Base-by-base conservation (phyloP, 345 rosid genomes). In the Anastatica hierochuntica region DNA sequence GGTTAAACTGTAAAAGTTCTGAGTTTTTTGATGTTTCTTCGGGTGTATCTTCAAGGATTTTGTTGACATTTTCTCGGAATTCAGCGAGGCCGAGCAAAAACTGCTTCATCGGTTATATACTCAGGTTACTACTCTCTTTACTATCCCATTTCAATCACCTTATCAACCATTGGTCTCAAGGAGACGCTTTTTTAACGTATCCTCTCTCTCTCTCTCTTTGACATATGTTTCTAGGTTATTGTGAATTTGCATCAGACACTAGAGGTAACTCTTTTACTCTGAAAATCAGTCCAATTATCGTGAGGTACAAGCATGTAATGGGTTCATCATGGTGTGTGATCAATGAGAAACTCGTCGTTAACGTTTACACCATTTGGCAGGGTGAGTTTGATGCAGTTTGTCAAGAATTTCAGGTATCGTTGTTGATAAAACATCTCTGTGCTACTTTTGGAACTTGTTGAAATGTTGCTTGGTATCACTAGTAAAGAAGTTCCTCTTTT, bases 371-470 rank as follows among this genome's bases (percentile, higher is more conserved):
- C 45, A 35, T 59, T 76, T 68, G 52, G 29, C 84, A 83, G 88
- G 78, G 73, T 24, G 84, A 77, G 46, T 85, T 85, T 43, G 79
- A 83, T 59, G 71, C 76, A 40, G 56, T 64, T 20, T 80, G 79
- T 62, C 67, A 64, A n/a, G 82, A 79, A 71, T 42, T 66, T 44
- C 79, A 78, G 95, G 95, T 85, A 68, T n/a, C n/a, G n/a, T n/a
- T n/a, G n/a, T n/a, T n/a, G 3, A 33, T 58, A 23, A 36, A 0
- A 41, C 43, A 10, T 53, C 52, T 19, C n/a, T 13, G 13, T 10
- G 12, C 6, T 15, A 10, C 12, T 35, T 11, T 35, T 2, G 20
- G 29, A 41, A 17, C 17, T 34, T 8, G 15, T 33, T 42, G 14
- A 29, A n/a, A 16, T 40, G 37, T 40, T 26, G 37, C 37, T 40